Evolutionary conservation across 805 yeast genomes (phyloP).

Genomic region (Metschnikowia orientalis): DNA sequence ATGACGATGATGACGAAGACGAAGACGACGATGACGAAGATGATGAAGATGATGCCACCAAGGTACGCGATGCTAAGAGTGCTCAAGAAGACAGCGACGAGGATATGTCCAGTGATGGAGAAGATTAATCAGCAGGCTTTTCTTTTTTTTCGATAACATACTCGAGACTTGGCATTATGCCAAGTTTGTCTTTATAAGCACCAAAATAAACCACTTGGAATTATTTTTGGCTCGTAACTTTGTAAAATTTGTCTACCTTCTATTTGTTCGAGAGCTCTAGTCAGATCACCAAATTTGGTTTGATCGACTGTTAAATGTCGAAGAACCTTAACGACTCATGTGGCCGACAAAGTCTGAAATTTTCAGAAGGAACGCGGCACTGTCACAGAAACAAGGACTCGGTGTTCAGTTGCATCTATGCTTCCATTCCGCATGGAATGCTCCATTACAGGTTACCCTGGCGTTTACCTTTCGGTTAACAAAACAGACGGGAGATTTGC

Average conservation of each 20-base stretch:
- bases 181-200: slow-evolving; percentile 12
- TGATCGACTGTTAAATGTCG: too few relatives aligned
- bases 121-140: slow-evolving; percentile 5
- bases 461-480: too few relatives aligned
- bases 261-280: slow-evolving; percentile 12
- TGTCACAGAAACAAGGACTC: too few relatives aligned
- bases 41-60: slow-evolving; percentile 9
- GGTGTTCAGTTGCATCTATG: too few relatives aligned
- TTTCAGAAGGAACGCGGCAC: too few relatives aligned
- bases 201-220: slow-evolving; percentile 7
- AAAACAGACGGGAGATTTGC: not conserved
- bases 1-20: slow-evolving; percentile 14
- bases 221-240: slow-evolving; percentile 14
- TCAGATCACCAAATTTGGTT: slow-evolving; percentile 16
- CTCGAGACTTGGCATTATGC: too few relatives aligned
- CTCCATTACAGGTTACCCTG: too few relatives aligned
- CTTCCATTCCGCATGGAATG: too few relatives aligned
- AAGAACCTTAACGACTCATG: too few relatives aligned
- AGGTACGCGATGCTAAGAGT: slow-evolving; percentile 5
- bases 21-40: slow-evolving; percentile 20
- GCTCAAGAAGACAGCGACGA: slow-evolving; percentile 13
- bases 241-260: slow-evolving; percentile 10
- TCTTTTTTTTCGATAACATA: too few relatives aligned
- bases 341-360: too few relatives aligned
- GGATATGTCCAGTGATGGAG: slow-evolving; percentile 26